phyloP scores from a whole-genome alignment of 202 grass and related monocot genomes.

The Setaria italica region DNA sequence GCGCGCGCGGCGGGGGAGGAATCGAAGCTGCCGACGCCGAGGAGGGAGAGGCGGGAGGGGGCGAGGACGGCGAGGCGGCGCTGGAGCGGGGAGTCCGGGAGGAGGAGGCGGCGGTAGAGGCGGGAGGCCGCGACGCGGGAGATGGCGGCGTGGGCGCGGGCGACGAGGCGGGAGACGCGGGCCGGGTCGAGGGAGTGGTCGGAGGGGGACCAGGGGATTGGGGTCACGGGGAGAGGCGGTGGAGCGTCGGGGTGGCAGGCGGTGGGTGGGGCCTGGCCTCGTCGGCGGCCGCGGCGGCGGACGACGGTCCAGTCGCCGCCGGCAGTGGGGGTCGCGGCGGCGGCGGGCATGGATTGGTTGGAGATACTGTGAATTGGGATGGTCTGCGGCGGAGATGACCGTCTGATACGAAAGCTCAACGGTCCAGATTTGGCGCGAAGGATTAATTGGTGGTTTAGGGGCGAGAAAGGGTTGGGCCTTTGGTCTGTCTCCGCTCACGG shows the following conservation, averaged over 20 bases:
- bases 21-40: constrained; percentile 86
- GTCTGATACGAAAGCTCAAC: too few species aligned
- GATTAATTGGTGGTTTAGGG: too few species aligned
- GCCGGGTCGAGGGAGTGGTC: constrained; percentile 63
- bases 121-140: constrained; percentile 53
- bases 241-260: constrained; percentile 20
- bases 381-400: too few species aligned
- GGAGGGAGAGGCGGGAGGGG: constrained; percentile 55
- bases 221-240: constrained; percentile 14
- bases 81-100: constrained; percentile 21
- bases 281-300: constrained; percentile 44
- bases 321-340: not conserved
- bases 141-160: constrained; percentile 53
- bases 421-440: too few species aligned
- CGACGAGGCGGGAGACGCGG: constrained; percentile 49
- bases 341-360: constrained; percentile 33
- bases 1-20: constrained; percentile 61
- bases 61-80: constrained; percentile 34
- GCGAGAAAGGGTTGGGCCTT: too few species aligned
- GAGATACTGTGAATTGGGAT: too few species aligned
- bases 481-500: too few species aligned
- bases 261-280: not conserved
- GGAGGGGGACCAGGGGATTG: constrained; percentile 61
- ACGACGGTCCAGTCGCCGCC: constrained; percentile 58
- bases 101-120: constrained; percentile 58